Base-by-base conservation (phyloP, 2,329 filamentous ascomycete species). In the Periconia digitata region DNA sequence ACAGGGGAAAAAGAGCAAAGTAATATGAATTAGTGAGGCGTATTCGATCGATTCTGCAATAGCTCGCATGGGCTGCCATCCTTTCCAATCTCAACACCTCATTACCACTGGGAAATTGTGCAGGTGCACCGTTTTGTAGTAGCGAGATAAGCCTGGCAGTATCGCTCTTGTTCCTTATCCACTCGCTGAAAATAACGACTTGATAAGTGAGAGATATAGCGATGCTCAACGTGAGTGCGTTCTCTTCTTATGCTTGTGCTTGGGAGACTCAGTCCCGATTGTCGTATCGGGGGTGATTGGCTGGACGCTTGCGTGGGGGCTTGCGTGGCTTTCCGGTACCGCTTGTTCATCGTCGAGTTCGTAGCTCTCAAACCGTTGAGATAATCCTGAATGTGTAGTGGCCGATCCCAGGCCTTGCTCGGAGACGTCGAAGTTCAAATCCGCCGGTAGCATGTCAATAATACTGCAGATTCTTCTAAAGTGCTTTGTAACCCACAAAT, bases 401-500 rank as follows among this genome's bases (percentile, higher is more conserved):
- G 10, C 27, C 10, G 32, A 20, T 43, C 45, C 40, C 22, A 44
- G 23, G 41, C 36, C 42, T 40, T 45, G 36, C 18, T 37, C 43
- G 44, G 40, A 38, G 43, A 42, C 40, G 21, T 40, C 22, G 35
- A 40, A 51, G 21, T 39, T 37, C 12, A 46, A 41, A 16, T 46
- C 45, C 35, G 44, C 12, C 1, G 43, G 47, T 24, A 58, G 39
- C 12, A 46, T 29, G 36, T 56, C 42, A 24, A 56, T 55, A 16
- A 43, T 46, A 6, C 46, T 50, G 37, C 47, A 48, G 21, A 58
- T 48, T 29, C 50, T 48, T 21, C 42, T 17, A 2, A 54, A 50
- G 20, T 52, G 50, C 8, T 35, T 40, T 4, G 46, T 47, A 41
- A 53, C 22, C 55, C 42, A 55, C 42, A 44, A 35, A 22, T 56